Base-by-base conservation (phyloP, 2,329 filamentous ascomycete species). In the Diaporthe velutina region DNA sequence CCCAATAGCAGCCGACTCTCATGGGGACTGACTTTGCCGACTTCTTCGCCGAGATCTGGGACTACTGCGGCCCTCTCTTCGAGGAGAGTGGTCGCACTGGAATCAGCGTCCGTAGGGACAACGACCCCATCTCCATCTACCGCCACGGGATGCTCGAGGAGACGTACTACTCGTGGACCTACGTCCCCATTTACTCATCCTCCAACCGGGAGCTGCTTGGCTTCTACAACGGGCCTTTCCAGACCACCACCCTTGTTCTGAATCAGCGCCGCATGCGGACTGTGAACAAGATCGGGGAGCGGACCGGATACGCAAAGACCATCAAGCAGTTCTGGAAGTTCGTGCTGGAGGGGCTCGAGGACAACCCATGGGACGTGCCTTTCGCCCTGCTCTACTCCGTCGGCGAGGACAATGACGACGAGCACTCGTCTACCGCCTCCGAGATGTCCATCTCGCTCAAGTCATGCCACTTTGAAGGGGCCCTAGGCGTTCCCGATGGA, bases 21-120 rank as follows among this genome's bases (percentile, higher is more conserved):
- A 91, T 93, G 86, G 91, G 91, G 0, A 88, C 88, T 52, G 88
- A 84, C 33, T 82, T 92, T 78, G 85, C 85, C 12, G 86, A 89
- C 3, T 90, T 90, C 2, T 92, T 90, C 86, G 81, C 86, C 0
- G 91, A 93, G 77, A 76, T 81, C 1, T 85, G 83, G 82, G 81
- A 83, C 19, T 78, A 80, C 8, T 75, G 81, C 8, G 79, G 78
- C 7, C 78, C 81, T 9, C 74, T 81, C 2, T 82, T 84, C 33
- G 79, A 83, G 22, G 83, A 85, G 73, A 82, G 83, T 55, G 81
- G 81, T 0, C 79, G 82, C 2, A 84, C 83, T 0, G 83, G 83
- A 0, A 70, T 81, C 15, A 80, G 80, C 64, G 78, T 83, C 5
- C 79, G 83, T 0, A 81, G 80, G 54, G 83, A 84, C 6, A 80